These are phyloP conservation scores for Nemania sp. DNA, from an alignment of 2,329 filamentous ascomycete species.

Conservation along the genomic window DNA sequence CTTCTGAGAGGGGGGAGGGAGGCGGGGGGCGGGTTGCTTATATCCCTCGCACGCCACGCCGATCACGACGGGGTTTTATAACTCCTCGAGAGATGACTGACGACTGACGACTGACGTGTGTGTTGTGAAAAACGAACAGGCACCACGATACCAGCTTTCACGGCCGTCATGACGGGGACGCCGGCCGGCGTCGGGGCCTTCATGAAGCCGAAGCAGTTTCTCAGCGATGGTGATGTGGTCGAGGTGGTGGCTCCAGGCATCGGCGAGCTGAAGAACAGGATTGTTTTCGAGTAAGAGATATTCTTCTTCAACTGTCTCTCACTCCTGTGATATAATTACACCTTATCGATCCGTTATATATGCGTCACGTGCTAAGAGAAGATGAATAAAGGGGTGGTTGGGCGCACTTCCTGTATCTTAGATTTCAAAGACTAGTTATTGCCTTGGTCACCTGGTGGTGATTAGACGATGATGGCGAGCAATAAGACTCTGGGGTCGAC, in stretches of 20 bases:
- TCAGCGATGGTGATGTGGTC: conserved; percentile 44
- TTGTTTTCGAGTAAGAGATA: conserved; percentile 37
- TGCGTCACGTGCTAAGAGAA: neutral
- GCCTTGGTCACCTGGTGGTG: neutral
- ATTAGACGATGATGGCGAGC: neutral
- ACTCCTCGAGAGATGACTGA: too few species aligned
- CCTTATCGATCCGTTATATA: neutral
- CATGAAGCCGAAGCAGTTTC: conserved; percentile 37
- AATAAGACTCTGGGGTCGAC: neutral
- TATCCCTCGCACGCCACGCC: too few species aligned
- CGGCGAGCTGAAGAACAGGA: conserved; percentile 39
- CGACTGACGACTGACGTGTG: too few species aligned
- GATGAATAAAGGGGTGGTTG: neutral
- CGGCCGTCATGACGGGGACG: conserved; percentile 56
- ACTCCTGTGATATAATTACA: neutral
- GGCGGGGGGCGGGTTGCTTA: too few species aligned
- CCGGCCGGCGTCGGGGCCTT: conserved; percentile 47
- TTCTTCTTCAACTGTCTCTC: neutral
- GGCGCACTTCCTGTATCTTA: conserved; percentile 8
- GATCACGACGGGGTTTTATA: too few species aligned
- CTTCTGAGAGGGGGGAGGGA: too few species aligned
- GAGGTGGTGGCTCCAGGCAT: conserved; percentile 35
- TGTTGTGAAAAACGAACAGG: conserved; percentile 17
- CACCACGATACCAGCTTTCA: conserved; percentile 52
- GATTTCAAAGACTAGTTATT: conserved; percentile 10